phyloP scores from a whole-genome alignment of 2,329 filamentous ascomycete genomes.

The Nakataea oryzae region DNA sequence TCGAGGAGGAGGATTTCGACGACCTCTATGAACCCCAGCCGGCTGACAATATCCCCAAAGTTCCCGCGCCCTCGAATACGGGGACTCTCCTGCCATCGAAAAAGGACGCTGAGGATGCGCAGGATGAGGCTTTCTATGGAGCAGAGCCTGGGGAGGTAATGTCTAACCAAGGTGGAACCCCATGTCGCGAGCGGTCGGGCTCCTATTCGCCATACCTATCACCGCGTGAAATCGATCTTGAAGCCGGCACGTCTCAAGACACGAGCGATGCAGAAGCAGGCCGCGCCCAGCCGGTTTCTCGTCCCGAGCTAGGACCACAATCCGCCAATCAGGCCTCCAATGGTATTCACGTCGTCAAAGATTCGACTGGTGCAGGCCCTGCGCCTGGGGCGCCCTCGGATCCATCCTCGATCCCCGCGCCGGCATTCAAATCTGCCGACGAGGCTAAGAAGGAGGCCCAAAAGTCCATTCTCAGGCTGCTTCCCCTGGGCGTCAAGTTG shows the following conservation, averaged over 20 bases:
- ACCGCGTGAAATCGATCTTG: constrained; percentile 31
- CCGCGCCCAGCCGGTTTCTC: no score
- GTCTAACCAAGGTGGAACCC: not conserved
- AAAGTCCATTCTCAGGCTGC: constrained; percentile 55
- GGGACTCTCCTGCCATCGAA: not conserved
- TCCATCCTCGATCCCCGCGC: not conserved
- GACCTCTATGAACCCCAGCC: constrained; percentile 38
- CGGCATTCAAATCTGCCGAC: constrained; percentile 18
- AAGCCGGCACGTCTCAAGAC: not conserved
- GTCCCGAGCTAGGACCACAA: not conserved
- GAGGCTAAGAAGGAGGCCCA: constrained; percentile 49
- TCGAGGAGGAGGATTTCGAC: constrained; percentile 55
- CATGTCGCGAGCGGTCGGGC: constrained; percentile 32
- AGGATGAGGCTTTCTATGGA: constrained; percentile 13
- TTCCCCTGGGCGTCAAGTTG: constrained; percentile 59
- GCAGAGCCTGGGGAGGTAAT: constrained; percentile 7
- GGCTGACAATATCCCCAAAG: constrained; percentile 8
- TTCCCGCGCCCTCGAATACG: not conserved
- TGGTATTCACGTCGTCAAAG: not conserved
- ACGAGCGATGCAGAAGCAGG: not conserved
- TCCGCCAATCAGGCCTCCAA: not conserved
- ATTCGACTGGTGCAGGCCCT: no score
- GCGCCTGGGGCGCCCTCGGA: not conserved
- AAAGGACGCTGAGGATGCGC: not conserved
- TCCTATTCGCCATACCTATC: constrained; percentile 44